Evolutionary conservation across 768 basidiomycete genomes (phyloP), one percentile per base, ranked within the genome.

Genomic region (Kwoniella mangroviensis): DNA sequence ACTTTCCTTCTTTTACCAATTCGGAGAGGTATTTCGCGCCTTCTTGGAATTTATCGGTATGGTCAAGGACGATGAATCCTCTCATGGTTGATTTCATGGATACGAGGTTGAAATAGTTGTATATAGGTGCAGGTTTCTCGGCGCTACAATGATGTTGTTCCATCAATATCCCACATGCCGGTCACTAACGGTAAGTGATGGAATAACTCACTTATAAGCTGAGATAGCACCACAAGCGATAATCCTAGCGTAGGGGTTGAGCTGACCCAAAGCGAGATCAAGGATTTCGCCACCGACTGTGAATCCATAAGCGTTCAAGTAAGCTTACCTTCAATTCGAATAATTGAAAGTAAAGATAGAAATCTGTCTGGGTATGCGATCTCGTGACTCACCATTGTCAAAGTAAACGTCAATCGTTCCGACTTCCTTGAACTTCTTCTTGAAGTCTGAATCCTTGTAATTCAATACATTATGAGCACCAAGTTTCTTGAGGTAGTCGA

Each of bases 161-260:
- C 34, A 13, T 65, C 21, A 43, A 22, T 24, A 34, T 21, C 63
- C n/a, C 56, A 42, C 21, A 54, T 43, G 26, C 13, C 17, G 13
- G 34, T 34, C 41, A 19, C 11, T 26, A 26, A 41, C 17, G 26
- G 40, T 28, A 21, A n/a, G 34, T 19, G 51, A 22, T 26, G 26
- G 0, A n/a, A 13, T 45, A 49, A 73, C 75, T 67, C 45, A 78
- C 76, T 82, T 85, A 79, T 94, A 95, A 28, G 87, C 87, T 53
- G 93, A 92, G 73, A 97, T 95, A 41, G 91, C 92, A 65, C 94
- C 95, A 74, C 94, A 96, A 21, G 94, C 82, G 15, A 88, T 88
- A 67, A 97, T 87, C 64, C 94, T 85, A 4, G 93, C 94, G 53
- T 88, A 84, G 80, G 88, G 87, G 52, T 93, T 93, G 77, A 98